These are phyloP conservation scores for Fomitiporia mediterranea DNA, from an alignment of 1,284 basidiomycete species.

Conservation along the genomic window DNA sequence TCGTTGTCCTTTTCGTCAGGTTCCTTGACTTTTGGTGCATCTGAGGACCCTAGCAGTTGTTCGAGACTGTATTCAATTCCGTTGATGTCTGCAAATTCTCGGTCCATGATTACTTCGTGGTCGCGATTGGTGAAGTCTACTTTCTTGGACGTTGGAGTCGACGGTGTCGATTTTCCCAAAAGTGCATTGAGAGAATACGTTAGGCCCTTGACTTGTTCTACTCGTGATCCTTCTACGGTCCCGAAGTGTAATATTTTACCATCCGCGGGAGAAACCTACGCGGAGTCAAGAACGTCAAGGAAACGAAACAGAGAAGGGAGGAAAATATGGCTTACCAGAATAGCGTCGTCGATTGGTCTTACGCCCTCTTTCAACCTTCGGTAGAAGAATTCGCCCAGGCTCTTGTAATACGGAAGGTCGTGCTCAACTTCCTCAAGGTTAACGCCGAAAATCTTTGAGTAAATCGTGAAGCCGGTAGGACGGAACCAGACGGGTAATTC, in stretches of 20 bases:
- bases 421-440: constrained; percentile 89
- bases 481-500: constrained; percentile 94
- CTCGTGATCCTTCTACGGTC: constrained; percentile 72
- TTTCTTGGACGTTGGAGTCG: constrained; percentile 33
- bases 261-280: constrained; percentile 89
- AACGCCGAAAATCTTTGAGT: constrained; percentile 87
- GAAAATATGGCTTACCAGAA: constrained; percentile 48
- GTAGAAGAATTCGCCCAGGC: constrained; percentile 94
- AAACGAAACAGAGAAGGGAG: neutral
- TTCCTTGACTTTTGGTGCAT: constrained; percentile 13
- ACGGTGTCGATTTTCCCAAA: constrained; percentile 63
- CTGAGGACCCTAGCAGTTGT: constrained; percentile 60
- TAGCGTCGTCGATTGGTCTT: constrained; percentile 74
- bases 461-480: constrained; percentile 83
- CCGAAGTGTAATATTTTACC: constrained; percentile 93
- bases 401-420: constrained; percentile 77
- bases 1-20: constrained; percentile 7
- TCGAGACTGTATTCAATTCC: constrained; percentile 94
- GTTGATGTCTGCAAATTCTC: constrained; percentile 93
- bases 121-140: constrained; percentile 38
- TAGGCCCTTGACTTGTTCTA: constrained; percentile 97
- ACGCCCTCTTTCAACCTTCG: constrained; percentile 79
- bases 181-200: constrained; percentile 95
- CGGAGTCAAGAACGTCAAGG: neutral
- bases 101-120: constrained; percentile 67